phyloP scores from a whole-genome alignment of 768 basidiomycete genomes.

The Coprinopsis marcescibilis region DNA sequence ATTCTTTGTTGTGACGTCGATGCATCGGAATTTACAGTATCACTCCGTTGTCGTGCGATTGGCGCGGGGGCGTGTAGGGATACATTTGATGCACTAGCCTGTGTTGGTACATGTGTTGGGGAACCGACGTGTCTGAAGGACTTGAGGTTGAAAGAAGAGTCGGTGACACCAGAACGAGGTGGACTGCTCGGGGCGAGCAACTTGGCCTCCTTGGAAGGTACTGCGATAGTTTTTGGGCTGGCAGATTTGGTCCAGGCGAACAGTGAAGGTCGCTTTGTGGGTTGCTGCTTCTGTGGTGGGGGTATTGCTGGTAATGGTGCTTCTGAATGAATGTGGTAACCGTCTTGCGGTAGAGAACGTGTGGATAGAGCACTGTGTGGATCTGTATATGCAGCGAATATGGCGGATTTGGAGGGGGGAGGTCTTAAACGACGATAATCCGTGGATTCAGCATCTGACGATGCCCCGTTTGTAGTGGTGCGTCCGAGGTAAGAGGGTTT shows the following conservation, averaged over 20 bases:
- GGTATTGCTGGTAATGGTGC: slow-evolving; percentile 26
- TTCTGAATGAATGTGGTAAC: slow-evolving; percentile 14
- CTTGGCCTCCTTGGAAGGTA: slow-evolving; percentile 16
- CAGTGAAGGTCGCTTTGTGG: slow-evolving; percentile 23
- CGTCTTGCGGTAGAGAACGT: slow-evolving; percentile 50
- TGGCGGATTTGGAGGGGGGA: slow-evolving; percentile 57
- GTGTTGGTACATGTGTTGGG: slow-evolving; percentile 34
- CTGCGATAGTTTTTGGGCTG: slow-evolving; percentile 21
- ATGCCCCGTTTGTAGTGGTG: slow-evolving; percentile 29
- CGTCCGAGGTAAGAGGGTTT: slow-evolving; percentile 27
- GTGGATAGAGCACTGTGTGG: slow-evolving; percentile 49
- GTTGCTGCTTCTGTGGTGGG: slow-evolving; percentile 17
- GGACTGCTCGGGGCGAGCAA: slow-evolving; percentile 14
- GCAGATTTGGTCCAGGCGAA: slow-evolving; percentile 29
- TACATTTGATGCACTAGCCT: slow-evolving; percentile 21
- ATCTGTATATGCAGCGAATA: slow-evolving; percentile 57
- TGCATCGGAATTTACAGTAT: slow-evolving; percentile 55
- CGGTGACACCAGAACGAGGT: slow-evolving; percentile 12
- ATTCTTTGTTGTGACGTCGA: slow-evolving; percentile 78
- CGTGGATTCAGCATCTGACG: slow-evolving; percentile 39
- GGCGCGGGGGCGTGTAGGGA: slow-evolving; percentile 35
- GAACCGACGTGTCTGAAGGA: slow-evolving; percentile 66
- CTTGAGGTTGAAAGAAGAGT: slow-evolving; percentile 62
- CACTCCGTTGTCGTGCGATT: slow-evolving; percentile 53
- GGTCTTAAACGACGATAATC: slow-evolving; percentile 41